Evolutionary conservation across 768 basidiomycete species (phyloP), one percentile per base, ranked within the genome.

Genomic region (Naganishia onofrii): DNA sequence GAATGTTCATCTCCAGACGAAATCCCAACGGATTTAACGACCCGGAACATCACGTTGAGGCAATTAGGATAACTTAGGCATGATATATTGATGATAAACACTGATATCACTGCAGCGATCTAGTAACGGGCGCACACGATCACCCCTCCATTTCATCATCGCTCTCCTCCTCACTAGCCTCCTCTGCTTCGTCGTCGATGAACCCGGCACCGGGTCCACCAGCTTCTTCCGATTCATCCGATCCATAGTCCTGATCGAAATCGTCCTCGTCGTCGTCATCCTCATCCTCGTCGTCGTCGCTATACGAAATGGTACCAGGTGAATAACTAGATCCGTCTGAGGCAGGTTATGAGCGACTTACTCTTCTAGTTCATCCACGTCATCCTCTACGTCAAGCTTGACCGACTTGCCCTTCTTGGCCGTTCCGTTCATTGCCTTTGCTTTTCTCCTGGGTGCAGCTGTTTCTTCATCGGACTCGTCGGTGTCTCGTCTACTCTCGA

Each of bases 151-250:
- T 70, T 10, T 83, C 79, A 42, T 74, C 78, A 64, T 80, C 83
- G 15, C 84, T 82, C n/a, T 84, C 84, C 13, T 75, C 74, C n/a
- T 84, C 84, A 15, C 82, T 85, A 19, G 81, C 83, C 23, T 84
- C 85, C 23, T 84, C 84, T 9, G 84, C 87, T 46, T 83, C 83
- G 48, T 85, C 84, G 71, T 87, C 75, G 60, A 77, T 71, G 28
- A 75, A 75, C 9, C 72, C 75, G 26, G 74, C 66, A 54, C 60
- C 87, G 54, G 86, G 85, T 1, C 86, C 87, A 70, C 89, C 89
- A 17, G 90, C 81, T 74, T 90, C 90, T 23, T 51, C 48, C 48
- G 91, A 85, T 75, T 91, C 89, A 76, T 76, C 76, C 34, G 76
- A 77, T 13, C 69, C 75, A 29, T 74, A 74, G 12, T 71, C 72